Evolutionary conservation across 192 early-diverging fungal species (phyloP).

Genomic region (Coemansia sp.): DNA sequence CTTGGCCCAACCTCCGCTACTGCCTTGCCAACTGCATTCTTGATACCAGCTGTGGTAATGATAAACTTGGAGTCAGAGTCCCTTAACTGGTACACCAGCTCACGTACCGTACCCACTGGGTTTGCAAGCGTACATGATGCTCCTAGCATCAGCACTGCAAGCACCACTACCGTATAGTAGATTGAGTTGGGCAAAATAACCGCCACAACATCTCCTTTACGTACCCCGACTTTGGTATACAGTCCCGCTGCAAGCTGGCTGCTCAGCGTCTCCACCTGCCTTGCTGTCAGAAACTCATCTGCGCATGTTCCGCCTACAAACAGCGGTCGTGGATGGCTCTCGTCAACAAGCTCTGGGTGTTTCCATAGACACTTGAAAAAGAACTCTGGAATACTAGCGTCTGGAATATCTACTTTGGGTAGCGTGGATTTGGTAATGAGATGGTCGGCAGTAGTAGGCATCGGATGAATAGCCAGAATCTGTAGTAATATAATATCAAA

Average conservation of each 20-base stretch:
- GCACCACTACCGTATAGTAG: conserved; percentile 62
- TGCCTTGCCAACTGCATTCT: background rate
- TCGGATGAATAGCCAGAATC: background rate
- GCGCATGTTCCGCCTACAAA: conserved; percentile 16
- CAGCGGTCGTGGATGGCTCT: conserved; percentile 14
- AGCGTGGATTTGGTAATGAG: background rate
- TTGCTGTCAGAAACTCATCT: conserved; percentile 9
- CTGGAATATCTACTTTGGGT: conserved; percentile 13
- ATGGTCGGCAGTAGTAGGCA: background rate
- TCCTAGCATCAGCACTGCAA: conserved; percentile 63
- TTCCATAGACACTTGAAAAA: conserved; percentile 16
- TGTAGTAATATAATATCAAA: no score
- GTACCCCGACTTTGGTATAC: conserved; percentile 54
- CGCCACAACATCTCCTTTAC: conserved; percentile 69
- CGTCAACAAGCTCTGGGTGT: conserved; percentile 1
- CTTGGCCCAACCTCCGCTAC: no score
- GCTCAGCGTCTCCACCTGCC: conserved; percentile 15
- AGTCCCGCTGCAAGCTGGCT: conserved; percentile 31
- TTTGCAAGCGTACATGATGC: conserved; percentile 72
- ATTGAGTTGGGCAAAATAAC: conserved; percentile 73
- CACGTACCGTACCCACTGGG: conserved; percentile 73
- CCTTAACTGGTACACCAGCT: conserved; percentile 73
- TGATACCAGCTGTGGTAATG: conserved; percentile 52
- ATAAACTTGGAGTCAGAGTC: conserved; percentile 70
- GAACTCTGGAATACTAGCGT: conserved; percentile 14